phyloP scores from a whole-genome alignment of 2,329 filamentous ascomycete species.

The Sphaerostilbella broomeana region DNA sequence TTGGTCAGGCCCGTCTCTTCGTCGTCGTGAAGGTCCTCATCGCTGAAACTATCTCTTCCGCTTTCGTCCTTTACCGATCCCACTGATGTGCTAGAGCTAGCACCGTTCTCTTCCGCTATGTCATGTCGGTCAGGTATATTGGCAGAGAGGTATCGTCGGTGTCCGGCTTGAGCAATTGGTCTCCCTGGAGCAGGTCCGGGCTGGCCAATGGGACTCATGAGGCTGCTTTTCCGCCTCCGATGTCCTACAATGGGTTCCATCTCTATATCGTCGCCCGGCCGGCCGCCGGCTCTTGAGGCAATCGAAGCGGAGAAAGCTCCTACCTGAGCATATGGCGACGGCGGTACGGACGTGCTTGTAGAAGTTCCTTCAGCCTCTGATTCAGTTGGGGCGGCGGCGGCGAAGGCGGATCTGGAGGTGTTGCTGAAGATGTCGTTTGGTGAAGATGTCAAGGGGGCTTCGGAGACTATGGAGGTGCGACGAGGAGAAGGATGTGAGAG shows the following conservation, averaged over 20 bases:
- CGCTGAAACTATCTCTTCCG: conserved; percentile 53
- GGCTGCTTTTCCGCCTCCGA: conserved; percentile 49
- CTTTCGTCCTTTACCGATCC: conserved; percentile 24
- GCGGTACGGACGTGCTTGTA: conserved; percentile 4
- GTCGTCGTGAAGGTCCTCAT: conserved; percentile 73
- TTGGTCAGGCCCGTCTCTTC: conserved; percentile 83
- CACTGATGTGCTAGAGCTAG: conserved; percentile 20
- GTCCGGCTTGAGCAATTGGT: conserved; percentile 9
- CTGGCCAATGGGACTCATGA: conserved; percentile 36
- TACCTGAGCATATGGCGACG: conserved; percentile 3
- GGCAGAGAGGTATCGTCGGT: conserved; percentile 17
- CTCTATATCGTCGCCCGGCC: conserved; percentile 40
- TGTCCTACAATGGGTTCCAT: conserved; percentile 51
- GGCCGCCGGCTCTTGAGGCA: conserved; percentile 11
- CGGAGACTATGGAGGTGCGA: conserved; percentile 7
- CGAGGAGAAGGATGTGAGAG: neutral
- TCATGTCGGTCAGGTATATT: conserved; percentile 36
- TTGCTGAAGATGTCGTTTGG: conserved; percentile 5
- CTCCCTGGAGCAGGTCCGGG: conserved; percentile 20
- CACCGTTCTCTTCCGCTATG: conserved; percentile 38
- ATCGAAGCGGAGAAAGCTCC: neutral
- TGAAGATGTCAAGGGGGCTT: conserved; percentile 1
- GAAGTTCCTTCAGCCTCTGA: conserved; percentile 1
- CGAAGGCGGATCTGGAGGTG: conserved; percentile 4
- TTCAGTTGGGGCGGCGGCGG: conserved; percentile 1